phyloP scores from a whole-genome alignment of 768 basidiomycete genomes.

The Multifurca ochricompacta region DNA sequence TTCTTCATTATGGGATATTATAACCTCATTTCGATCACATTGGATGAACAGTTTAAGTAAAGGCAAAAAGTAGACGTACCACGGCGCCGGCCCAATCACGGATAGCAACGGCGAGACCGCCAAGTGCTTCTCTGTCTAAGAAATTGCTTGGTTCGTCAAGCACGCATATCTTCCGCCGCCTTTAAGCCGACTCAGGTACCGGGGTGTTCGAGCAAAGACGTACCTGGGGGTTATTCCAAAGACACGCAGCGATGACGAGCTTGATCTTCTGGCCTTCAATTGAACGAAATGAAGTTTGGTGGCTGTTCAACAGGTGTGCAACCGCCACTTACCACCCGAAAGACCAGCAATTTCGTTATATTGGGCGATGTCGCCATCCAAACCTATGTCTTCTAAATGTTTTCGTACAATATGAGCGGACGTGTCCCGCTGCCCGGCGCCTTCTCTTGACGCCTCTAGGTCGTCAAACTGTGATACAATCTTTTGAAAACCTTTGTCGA shows the following conservation, averaged over 20 bases:
- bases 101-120: constrained; percentile 91
- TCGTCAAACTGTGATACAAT: constrained; percentile 93
- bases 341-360: constrained; percentile 95
- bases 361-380: constrained; percentile 96
- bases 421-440: constrained; percentile 87
- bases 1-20: constrained; percentile 94
- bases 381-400: constrained; percentile 89
- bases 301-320: not conserved
- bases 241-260: constrained; percentile 86
- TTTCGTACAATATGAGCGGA: constrained; percentile 74
- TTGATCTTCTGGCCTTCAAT: constrained; percentile 88
- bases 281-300: constrained; percentile 13
- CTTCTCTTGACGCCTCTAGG: constrained; percentile 91
- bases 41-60: constrained; percentile 21
- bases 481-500: constrained; percentile 84
- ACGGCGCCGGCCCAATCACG: constrained; percentile 92
- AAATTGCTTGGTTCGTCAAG: constrained; percentile 95
- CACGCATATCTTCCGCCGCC: constrained; percentile 47
- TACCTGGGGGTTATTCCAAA: constrained; percentile 95
- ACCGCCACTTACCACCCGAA: constrained; percentile 62
- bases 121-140: constrained; percentile 92
- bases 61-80: constrained; percentile 34
- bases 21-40: constrained; percentile 45
- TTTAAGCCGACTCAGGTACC: constrained; percentile 14
- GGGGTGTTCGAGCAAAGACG: constrained; percentile 13